Evolutionary conservation across 2,329 filamentous ascomycete species (phyloP), one percentile per base, ranked within the genome.

Genomic region (Westerdykella sp.): DNA sequence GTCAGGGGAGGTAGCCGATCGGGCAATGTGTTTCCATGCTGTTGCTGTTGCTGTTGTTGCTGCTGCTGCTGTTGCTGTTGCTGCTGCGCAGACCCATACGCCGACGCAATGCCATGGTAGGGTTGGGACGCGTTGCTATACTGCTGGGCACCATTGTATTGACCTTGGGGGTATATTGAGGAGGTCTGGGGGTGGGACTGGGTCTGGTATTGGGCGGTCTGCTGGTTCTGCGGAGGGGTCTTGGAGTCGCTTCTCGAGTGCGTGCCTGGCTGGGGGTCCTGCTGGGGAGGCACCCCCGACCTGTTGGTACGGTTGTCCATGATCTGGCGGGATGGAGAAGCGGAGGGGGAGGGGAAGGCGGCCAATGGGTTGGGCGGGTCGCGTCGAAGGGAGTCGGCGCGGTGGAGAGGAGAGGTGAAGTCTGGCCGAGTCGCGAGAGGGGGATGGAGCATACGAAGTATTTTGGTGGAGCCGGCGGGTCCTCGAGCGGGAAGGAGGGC

Each of bases 401-500:
- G 25, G 25, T 28, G 25, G 25, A 28, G 25, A 28, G 25, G 25
- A 28, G 25, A 28, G 25, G 25, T 28, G 25, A 55, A 49, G 41
- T 40, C 45, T 49, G 48, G 50, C 54, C 44, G 46, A 50, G 48
- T 51, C 45, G 54, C 52, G 25, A 28, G 25, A 12, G 48, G 54
- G 53, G 46, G 53, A 52, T 53, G 55, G 56, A 48, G 55, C 51
- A 28, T 28, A 53, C 54, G 53, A 53, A 48, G 51, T 57, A 57
- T 55, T 47, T 61, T 60, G 60, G 57, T 59, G 61, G 63, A 62
- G 54, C 58, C 55, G 50, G 55, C 61, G 62, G 59, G 62, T 55
- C 58, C 49, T 52, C 53, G 44, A 44, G 34, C 14, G 25, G 25
- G 25, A 28, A 28, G 25, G 25, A 28, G 11, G 25, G 11, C 25